Percentiles rank a stretch among this genome's conserved stretches.
phyloP scores from a whole-genome alignment of 2,329 filamentous ascomycete species.

The Aurifilum marmelostoma region DNA sequence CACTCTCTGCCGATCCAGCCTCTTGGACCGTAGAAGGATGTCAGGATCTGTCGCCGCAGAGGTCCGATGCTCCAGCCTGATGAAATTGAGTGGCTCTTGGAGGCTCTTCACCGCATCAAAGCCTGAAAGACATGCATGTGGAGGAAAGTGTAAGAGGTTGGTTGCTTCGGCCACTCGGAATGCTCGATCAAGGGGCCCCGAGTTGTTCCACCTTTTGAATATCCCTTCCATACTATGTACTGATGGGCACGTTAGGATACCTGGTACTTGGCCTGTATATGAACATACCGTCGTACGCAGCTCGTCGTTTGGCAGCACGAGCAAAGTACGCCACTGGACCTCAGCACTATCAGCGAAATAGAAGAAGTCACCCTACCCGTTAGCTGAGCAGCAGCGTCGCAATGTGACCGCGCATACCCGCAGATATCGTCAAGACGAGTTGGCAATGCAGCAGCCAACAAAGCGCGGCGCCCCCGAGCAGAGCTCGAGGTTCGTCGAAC shows the following conservation, averaged over 20 bases:
- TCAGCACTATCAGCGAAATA: not conserved
- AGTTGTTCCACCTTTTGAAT: conserved; percentile 1
- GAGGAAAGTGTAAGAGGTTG: not conserved
- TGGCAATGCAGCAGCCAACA: conserved; percentile 15
- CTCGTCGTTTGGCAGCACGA: not conserved
- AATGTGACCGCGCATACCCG: not conserved
- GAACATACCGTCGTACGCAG: not conserved
- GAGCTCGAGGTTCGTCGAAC: not conserved
- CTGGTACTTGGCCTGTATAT: not conserved
- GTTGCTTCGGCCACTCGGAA: not conserved
- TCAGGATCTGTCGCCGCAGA: not conserved
- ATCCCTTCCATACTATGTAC: not conserved
- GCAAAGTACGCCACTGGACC: not conserved
- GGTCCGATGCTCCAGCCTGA: not conserved
- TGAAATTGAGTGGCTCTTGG: not conserved
- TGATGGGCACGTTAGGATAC: not conserved
- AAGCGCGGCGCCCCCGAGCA: conserved; percentile 4
- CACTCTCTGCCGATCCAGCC: conserved; percentile 9
- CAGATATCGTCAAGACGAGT: not conserved
- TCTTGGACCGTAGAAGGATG: not conserved
- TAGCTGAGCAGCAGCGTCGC: not conserved
- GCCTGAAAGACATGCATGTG: not conserved
- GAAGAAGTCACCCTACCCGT: not conserved
- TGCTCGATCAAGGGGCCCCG: not conserved
- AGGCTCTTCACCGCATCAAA: conserved; percentile 7